phyloP scores from a whole-genome alignment of 2,329 filamentous ascomycete genomes.

The Sarocladium kiliense region DNA sequence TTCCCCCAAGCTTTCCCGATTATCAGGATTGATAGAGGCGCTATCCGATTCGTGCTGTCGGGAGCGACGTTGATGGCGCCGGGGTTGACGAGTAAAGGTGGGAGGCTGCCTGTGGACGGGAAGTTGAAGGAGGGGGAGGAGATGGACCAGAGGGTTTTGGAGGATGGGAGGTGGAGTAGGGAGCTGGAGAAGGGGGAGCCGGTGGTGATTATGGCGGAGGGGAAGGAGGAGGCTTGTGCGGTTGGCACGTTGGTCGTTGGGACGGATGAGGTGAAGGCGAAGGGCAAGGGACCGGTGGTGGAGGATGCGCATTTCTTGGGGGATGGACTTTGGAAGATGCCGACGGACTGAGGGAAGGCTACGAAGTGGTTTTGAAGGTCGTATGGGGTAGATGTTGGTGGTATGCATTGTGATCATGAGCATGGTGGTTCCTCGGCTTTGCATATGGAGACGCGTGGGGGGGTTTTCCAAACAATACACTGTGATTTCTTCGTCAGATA shows the following conservation, averaged over 20 bases:
- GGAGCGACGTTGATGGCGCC: constrained; percentile 96
- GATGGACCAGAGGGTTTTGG: constrained; percentile 36
- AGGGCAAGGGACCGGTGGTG: constrained; percentile 90
- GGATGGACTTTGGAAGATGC: constrained; percentile 84
- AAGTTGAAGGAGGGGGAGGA: constrained; percentile 34
- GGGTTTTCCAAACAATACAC: neutral
- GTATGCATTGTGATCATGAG: neutral
- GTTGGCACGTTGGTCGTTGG: constrained; percentile 79
- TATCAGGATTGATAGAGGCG: constrained; percentile 88
- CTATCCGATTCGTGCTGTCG: constrained; percentile 91
- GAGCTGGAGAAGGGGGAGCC: constrained; percentile 77
- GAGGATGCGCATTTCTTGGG: constrained; percentile 92
- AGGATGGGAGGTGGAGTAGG: constrained; percentile 51
- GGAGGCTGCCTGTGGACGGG: constrained; percentile 61
- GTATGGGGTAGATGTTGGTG: neutral
- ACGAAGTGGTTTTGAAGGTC: no score
- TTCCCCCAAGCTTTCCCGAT: constrained; percentile 81
- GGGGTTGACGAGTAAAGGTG: constrained; percentile 79
- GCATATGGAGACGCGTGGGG: neutral
- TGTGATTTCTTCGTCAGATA: neutral
- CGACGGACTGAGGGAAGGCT: constrained; percentile 37
- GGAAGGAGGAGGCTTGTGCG: constrained; percentile 86
- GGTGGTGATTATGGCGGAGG: constrained; percentile 86
- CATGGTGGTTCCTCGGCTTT: neutral
- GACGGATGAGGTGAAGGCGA: constrained; percentile 87